Percentiles rank a stretch among this genome's conserved stretches.
Conservation (phyloP, 108 stramenopile genomes). For the Cyclotella kingstonii region DNA sequence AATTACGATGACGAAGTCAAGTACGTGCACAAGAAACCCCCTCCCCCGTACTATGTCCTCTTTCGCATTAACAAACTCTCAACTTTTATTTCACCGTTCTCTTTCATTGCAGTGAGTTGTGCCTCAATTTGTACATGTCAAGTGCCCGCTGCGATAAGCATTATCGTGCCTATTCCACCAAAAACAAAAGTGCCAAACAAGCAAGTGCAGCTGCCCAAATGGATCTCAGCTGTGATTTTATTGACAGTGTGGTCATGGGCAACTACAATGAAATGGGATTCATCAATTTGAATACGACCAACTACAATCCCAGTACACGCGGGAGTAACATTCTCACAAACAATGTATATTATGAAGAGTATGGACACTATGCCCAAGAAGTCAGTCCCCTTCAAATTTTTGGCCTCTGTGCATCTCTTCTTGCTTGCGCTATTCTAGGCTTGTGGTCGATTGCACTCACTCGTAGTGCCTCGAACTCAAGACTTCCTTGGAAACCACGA, state of each 20-base stretch:
- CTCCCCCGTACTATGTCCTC: constrained; percentile 14
- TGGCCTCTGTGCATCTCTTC: constrained; percentile 12
- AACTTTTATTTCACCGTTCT: not conserved
- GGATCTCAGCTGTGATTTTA: constrained; percentile 63
- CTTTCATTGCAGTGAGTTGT: constrained; percentile 46
- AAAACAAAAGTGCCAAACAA: constrained; percentile 32
- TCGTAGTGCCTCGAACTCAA: constrained; percentile 14
- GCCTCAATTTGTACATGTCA: constrained; percentile 35
- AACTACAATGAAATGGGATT: constrained; percentile 77
- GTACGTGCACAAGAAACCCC: too few species aligned
- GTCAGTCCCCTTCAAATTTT: constrained; percentile 37
- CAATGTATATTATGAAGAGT: constrained; percentile 20
- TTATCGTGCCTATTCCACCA: constrained; percentile 25
- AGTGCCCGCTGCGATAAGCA: constrained; percentile 71
- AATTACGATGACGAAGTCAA: constrained; percentile 3
- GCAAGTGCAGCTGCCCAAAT: constrained; percentile 25
- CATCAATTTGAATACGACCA: constrained; percentile 39
- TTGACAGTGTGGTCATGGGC: constrained; percentile 61
- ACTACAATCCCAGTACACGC: constrained; percentile 9
- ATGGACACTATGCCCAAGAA: constrained; percentile 13
- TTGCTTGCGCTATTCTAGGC: constrained; percentile 16
- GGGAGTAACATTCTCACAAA: constrained; percentile 3
- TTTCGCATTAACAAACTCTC: constrained; percentile 46
- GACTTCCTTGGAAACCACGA: constrained; percentile 35
- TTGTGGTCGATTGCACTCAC: constrained; percentile 15